Conservation (phyloP, 2,329 filamentous ascomycete species). For the Chaetomiaceae sp. region DNA sequence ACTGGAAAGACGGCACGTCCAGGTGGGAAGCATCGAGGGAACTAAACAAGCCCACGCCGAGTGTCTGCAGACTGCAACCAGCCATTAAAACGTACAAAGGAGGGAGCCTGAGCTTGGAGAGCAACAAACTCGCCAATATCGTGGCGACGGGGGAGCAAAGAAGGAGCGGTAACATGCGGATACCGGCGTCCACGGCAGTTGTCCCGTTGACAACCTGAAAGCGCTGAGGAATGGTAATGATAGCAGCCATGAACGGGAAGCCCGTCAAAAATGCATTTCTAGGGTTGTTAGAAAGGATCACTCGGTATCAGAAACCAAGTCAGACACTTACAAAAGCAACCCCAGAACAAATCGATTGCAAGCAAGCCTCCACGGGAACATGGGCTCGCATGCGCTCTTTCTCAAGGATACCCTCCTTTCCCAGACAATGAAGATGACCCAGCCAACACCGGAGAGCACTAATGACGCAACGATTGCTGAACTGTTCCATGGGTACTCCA, state of each 20-base stretch:
- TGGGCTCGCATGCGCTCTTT: slow-evolving; percentile 28
- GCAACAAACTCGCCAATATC: slow-evolving; percentile 29
- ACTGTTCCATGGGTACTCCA: slow-evolving; percentile 40
- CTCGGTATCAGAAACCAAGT: too few species aligned
- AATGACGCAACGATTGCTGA: slow-evolving; percentile 34
- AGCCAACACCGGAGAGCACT: slow-evolving; percentile 25
- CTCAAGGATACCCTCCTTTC: slow-evolving; percentile 19
- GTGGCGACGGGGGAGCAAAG: slow-evolving; percentile 33
- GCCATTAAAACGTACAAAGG: slow-evolving; percentile 32
- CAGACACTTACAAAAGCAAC: slow-evolving; percentile 32
- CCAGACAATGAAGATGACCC: slow-evolving; percentile 31
- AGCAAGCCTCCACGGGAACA: slow-evolving; percentile 35
- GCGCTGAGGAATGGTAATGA: slow-evolving; percentile 37
- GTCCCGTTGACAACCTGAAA: slow-evolving; percentile 34
- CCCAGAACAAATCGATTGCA: slow-evolving; percentile 31
- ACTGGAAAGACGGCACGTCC: slow-evolving; percentile 24
- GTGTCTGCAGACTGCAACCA: slow-evolving; percentile 30
- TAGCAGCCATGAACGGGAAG: slow-evolving; percentile 33
- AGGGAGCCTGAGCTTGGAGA: slow-evolving; percentile 28
- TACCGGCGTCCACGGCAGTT: slow-evolving; percentile 31
- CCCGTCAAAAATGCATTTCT: slow-evolving; percentile 33
- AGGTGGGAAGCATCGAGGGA: slow-evolving; percentile 23
- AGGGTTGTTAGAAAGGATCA: slow-evolving; percentile 1
- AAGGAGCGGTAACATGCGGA: slow-evolving; percentile 34
- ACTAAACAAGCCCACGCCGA: slow-evolving; percentile 34